phyloP scores from a whole-genome alignment of 208 protist species.

The Wallacemonas rigidus region DNA sequence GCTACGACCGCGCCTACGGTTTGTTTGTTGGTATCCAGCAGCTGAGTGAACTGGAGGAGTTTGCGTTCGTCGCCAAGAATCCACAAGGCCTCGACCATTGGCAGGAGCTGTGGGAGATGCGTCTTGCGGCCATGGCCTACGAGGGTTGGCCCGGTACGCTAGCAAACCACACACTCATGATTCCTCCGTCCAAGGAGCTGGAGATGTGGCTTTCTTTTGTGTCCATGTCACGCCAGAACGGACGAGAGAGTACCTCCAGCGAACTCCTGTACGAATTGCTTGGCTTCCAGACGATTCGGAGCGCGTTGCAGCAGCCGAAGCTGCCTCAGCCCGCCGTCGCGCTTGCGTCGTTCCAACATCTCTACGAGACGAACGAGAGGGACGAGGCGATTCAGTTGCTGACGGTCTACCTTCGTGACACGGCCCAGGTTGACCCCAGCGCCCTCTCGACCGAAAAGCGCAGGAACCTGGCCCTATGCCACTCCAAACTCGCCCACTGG shows the following conservation, averaged over 20 bases:
- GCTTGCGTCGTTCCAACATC: constrained; percentile 82
- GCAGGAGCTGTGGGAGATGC: constrained; percentile 87
- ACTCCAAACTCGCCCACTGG: constrained; percentile 87
- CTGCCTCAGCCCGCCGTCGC: constrained; percentile 75
- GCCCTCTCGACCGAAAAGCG: constrained; percentile 5
- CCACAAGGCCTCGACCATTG: constrained; percentile 70
- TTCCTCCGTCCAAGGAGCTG: constrained; percentile 92
- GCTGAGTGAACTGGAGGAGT: constrained; percentile 99
- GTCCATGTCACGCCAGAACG: constrained; percentile 91
- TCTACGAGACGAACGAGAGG: constrained; percentile 83
- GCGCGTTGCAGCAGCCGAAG: constrained; percentile 49
- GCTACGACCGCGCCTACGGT: constrained; percentile 98
- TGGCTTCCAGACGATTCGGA: constrained; percentile 67
- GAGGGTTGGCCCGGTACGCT: constrained; percentile 98
- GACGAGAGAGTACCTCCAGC: constrained; percentile 76
- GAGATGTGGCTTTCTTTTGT: constrained; percentile 98
- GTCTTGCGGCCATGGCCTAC: constrained; percentile 90
- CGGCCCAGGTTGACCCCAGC: constrained; percentile 29
- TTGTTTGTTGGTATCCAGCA: constrained; percentile 97
- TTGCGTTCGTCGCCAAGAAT: constrained; percentile 80
- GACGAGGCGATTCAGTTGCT: constrained; percentile 72
- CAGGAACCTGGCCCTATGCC: constrained; percentile 75
- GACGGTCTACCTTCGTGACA: constrained; percentile 62
- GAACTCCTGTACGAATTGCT: constrained; percentile 91
- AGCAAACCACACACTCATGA: constrained; percentile 94